Conservation (phyloP, 2,329 filamentous ascomycete species). For the Diaporthe citrichinensis region DNA sequence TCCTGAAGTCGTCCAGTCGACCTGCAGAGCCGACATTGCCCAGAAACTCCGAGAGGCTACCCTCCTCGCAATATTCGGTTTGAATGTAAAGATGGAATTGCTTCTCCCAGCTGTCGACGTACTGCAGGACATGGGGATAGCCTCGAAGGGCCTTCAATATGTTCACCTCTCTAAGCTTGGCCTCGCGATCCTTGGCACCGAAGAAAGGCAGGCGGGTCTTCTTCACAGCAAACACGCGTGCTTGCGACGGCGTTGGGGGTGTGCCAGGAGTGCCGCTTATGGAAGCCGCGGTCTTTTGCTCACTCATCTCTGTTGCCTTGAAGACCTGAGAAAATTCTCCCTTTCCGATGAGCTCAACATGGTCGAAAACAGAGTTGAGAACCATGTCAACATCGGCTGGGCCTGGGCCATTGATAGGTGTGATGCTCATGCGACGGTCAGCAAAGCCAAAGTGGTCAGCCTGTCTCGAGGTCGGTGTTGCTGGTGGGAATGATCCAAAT, state of each 20-base stretch:
- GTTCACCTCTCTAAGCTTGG: conserved; percentile 86
- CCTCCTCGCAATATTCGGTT: conserved; percentile 96
- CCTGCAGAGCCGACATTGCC: conserved; percentile 86
- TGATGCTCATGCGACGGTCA: conserved; percentile 72
- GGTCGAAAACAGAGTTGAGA: conserved; percentile 82
- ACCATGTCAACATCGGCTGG: conserved; percentile 81
- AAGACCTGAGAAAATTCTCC: conserved; percentile 97
- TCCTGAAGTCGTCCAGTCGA: conserved; percentile 94
- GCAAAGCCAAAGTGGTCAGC: conserved; percentile 71
- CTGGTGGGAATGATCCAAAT: conserved; percentile 70
- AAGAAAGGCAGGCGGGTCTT: conserved; percentile 87
- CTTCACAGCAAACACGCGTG: conserved; percentile 89
- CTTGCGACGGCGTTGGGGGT: conserved; percentile 67
- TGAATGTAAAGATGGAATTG: conserved; percentile 93
- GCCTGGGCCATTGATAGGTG: conserved; percentile 78
- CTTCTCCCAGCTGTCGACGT: conserved; percentile 90
- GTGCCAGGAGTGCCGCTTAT: conserved; percentile 64
- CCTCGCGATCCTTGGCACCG: conserved; percentile 83
- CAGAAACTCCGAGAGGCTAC: conserved; percentile 89
- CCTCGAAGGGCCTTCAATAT: conserved; percentile 83
- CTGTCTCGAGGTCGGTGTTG: conserved; percentile 81
- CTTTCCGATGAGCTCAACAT: conserved; percentile 83
- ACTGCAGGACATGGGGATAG: conserved; percentile 87
- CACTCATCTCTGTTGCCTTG: conserved; percentile 69
- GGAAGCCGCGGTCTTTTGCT: conserved; percentile 51